phyloP scores from a whole-genome alignment of 306 rosid species.

The Ochetophila trinervis region DNA sequence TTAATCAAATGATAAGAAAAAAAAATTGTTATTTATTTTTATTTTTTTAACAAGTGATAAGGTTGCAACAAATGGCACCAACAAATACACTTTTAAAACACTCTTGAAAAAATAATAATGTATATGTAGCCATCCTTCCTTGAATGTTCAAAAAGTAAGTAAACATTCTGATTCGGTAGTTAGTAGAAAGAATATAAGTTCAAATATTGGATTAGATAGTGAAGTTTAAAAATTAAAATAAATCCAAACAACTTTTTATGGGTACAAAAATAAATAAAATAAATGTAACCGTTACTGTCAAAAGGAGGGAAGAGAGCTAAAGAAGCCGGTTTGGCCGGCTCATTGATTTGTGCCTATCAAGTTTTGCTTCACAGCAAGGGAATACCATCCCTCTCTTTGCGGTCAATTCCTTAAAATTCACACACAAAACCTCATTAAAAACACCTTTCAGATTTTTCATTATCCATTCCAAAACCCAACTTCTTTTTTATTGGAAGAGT shows the following conservation, averaged over 20 bases:
- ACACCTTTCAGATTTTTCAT: slow-evolving; percentile 4
- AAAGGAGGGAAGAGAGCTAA: slow-evolving; percentile 31
- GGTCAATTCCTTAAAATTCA: slow-evolving; percentile 57
- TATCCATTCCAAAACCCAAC: slow-evolving; percentile 9
- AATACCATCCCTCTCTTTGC: slow-evolving; percentile 43
- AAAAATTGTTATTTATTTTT: no score
- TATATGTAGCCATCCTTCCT: slow-evolving; percentile 1
- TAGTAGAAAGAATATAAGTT: neutral
- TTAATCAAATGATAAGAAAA: neutral
- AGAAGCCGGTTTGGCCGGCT: slow-evolving; percentile 54
- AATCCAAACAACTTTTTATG: neutral
- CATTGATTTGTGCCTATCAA: slow-evolving; percentile 17
- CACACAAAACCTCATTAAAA: slow-evolving; percentile 27
- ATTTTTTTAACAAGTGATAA: neutral
- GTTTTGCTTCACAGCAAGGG: slow-evolving; percentile 48
- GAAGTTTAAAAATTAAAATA: neutral
- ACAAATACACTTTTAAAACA: slow-evolving; percentile 10
- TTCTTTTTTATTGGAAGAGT: slow-evolving; percentile 20
- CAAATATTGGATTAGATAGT: neutral
- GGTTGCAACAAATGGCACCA: slow-evolving; percentile 29
- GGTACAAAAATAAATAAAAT: neutral
- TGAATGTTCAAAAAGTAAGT: slow-evolving; percentile 7
- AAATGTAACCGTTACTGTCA: slow-evolving; percentile 41
- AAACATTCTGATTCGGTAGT: slow-evolving; percentile 20
- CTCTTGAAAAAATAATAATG: slow-evolving; percentile 1